Evolutionary conservation across 495 filamentous ascomycete species (phyloP).

Genomic region (Penicillium paxilli): DNA sequence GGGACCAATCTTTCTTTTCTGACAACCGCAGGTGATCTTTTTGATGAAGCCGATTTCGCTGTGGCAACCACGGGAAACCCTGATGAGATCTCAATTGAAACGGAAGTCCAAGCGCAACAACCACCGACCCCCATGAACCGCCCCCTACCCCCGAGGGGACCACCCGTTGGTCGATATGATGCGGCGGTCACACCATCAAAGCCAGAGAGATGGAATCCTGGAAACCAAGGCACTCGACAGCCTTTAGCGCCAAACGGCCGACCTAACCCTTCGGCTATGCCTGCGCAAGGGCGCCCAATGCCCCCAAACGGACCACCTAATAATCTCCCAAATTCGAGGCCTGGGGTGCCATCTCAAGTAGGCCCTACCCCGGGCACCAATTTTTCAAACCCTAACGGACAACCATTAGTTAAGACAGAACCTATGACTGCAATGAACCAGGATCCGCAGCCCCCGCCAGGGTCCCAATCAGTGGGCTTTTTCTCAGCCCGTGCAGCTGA

Average conservation of each 20-base stretch:
- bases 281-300: conserved; percentile 20
- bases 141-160: conserved; percentile 24
- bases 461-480: conserved; percentile 59
- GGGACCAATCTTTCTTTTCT: conserved; percentile 7
- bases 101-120: conserved; percentile 30
- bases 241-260: conserved; percentile 24
- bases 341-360: conserved; percentile 22
- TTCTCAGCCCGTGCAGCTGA: conserved; percentile 73
- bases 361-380: conserved; percentile 6
- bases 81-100: conserved; percentile 56
- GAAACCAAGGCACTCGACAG: conserved; percentile 21
- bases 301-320: conserved; percentile 16
- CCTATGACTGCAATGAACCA: conserved; percentile 20
- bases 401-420: conserved; percentile 30
- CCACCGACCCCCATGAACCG: conserved; percentile 30
- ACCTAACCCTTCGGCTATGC: conserved; percentile 18
- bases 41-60: conserved; percentile 75
- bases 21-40: conserved; percentile 52
- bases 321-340: conserved; percentile 23
- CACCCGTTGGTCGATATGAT: conserved; percentile 22
- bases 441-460: conserved; percentile 30
- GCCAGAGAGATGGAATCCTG: conserved; percentile 37
- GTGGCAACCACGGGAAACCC: conserved; percentile 58
- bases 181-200: conserved; percentile 43
- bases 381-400: conserved; percentile 13